Base-by-base conservation (phyloP, 2,329 filamentous ascomycete genomes). In the Rhynchosporium secalis region DNA sequence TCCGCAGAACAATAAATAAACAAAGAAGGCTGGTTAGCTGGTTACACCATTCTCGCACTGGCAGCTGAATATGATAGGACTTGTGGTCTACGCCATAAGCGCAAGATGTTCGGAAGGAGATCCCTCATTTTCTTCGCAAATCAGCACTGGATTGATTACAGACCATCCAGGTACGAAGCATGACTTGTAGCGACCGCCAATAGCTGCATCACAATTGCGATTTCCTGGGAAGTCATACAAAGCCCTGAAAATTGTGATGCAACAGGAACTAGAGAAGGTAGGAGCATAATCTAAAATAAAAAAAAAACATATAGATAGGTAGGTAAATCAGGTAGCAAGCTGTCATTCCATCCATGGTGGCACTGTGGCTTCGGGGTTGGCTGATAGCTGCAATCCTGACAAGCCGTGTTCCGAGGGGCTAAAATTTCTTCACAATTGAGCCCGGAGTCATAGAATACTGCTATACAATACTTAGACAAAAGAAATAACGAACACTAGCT, bases 21-120 rank as follows among this genome's bases (percentile, higher is more conserved):
- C 52, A 56, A 56, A 33, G 20, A 31, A 58, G 41, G 36, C 46
- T 47, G 65, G 60, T 65, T 65, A 65, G 20, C 20, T 20, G 20
- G 20, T 20, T 20, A 20, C 56, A 48, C 60, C n/a, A 46, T 59
- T 58, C 38, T 60, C 60, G 58, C 62, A 60, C 61, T 28, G 54
- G 58, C 28, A 38, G 41, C 41, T 45, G 57, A 47, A 57, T 61
- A 48, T 64, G 68, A 68, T 68, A 70, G 66, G 64, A 65, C 63
- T 63, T 66, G 63, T 65, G 64, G 59, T 64, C 55, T 66, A 67
- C 67, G 68, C 65, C 66, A 68, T 68, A 64, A 67, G 66, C 69
- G 66, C 66, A 70, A 63, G 58, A 65, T 41, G 43, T 55, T 64
- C 62, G 65, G 62, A 60, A 60, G 60, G 63, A 65, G 49, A 62